Base-by-base conservation (phyloP, 208 protist species). In the Sergeia podlipaevii region DNA sequence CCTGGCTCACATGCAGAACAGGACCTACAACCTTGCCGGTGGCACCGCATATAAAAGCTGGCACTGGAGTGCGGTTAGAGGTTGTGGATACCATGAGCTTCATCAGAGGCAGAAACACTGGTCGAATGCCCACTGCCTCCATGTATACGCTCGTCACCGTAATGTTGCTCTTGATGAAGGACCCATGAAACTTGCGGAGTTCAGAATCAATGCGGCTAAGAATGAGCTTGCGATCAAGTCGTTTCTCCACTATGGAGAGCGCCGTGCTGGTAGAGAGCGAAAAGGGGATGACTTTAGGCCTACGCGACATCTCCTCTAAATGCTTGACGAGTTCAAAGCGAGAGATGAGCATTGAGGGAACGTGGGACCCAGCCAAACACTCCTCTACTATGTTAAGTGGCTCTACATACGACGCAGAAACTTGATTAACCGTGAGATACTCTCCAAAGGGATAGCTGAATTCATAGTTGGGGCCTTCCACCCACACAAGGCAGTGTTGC, bases 381-480 rank as follows among this genome's bases (percentile, higher is more conserved):
- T 47, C 30, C 64, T 95, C 85, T 27, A 92, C 78, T 15, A 84
- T 65, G 3, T 53, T 38, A 13, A 86, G 65, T 4, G 88, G 85
- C 67, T 91, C 73, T 17, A 80, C 60, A 49, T 95, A 95, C 8
- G 84, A 90, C 23, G 85, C 84, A 39, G 74, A 91, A 18, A 91
- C 60, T 44, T 95, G 88, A 70, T 92, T 95, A 18, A 84, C 65
- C 2, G 77, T 59, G 54, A 88, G 67, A 58, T 77, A 81, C 59
- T 95, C 88, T 3, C 76, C 88, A 60, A 95, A 92, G 2, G 88
- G 88, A 46, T 92, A 95, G 54, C 68, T 77, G 61, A 92, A 95
- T 43, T 89, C 68, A 64, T 95, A 95, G 29, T 72, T 65, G 7
- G 88, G 88, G 7, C 80, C 80, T 54, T 89, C 80, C 26, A 92